phyloP scores from a whole-genome alignment of 2,329 filamentous ascomycete genomes.

The Curvularia verruculosa region DNA sequence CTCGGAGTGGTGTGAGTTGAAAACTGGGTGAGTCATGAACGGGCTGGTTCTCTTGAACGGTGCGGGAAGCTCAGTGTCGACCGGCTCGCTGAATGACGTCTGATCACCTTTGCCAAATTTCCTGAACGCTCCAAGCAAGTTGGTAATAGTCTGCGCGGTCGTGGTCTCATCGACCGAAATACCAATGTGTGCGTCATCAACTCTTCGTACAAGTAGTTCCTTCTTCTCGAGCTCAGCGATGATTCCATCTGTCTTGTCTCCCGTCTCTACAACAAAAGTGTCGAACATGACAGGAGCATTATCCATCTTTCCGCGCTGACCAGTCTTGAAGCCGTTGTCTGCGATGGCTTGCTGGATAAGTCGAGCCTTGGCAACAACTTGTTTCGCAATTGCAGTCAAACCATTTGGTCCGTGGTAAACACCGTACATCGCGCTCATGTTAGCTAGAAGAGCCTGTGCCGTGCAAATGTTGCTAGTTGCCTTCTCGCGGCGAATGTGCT shows the following conservation, averaged over 20 bases:
- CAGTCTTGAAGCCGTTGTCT: conserved; percentile 67
- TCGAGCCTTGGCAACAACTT: conserved; percentile 73
- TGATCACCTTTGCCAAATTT: conserved; percentile 47
- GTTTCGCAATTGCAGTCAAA: conserved; percentile 81
- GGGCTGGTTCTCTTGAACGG: conserved; percentile 71
- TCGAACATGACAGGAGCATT: conserved; percentile 73
- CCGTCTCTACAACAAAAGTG: conserved; percentile 70
- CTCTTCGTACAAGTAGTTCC: conserved; percentile 65
- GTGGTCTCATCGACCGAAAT: conserved; percentile 82
- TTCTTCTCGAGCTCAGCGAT: conserved; percentile 58
- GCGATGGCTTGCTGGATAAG: conserved; percentile 70
- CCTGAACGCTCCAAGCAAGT: conserved; percentile 64
- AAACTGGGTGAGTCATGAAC: conserved; percentile 88
- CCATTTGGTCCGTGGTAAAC: conserved; percentile 90
- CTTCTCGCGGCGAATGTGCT: conserved; percentile 95
- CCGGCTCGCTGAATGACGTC: conserved; percentile 16
- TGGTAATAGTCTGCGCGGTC: conserved; percentile 60
- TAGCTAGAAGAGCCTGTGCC: conserved; percentile 88
- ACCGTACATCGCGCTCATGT: conserved; percentile 95
- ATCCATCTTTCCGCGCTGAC: conserved; percentile 61
- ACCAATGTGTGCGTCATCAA: conserved; percentile 66
- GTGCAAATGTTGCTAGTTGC: conserved; percentile 98
- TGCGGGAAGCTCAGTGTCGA: conserved; percentile 52
- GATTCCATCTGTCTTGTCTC: conserved; percentile 58
- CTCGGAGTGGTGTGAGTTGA: conserved; percentile 94